Evolutionary conservation across 352 stramenopile species (phyloP).

Genomic region (Albugo candida): DNA sequence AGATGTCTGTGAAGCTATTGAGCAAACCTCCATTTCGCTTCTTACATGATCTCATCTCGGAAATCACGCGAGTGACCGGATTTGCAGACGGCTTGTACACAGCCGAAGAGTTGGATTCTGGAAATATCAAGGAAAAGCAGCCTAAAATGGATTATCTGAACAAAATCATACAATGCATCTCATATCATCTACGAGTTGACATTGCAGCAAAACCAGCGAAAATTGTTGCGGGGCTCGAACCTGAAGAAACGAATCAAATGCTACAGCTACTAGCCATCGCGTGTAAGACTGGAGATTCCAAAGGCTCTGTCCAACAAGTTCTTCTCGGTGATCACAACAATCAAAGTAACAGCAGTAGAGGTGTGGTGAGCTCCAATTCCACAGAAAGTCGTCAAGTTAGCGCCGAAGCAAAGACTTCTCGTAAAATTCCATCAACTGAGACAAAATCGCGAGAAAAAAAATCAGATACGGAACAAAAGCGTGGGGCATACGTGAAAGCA

Average conservation of each 20-base stretch:
- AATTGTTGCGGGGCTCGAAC: slow-evolving; percentile 84
- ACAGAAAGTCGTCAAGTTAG: slow-evolving; percentile 23
- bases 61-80: slow-evolving; percentile 54
- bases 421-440: slow-evolving; percentile 34
- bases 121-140: slow-evolving; percentile 84
- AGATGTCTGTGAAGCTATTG: slow-evolving; percentile 68
- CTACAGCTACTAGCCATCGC: slow-evolving; percentile 80
- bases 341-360: slow-evolving; percentile 1
- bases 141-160: slow-evolving; percentile 82
- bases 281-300: slow-evolving; percentile 38
- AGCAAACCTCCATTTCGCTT: slow-evolving; percentile 78
- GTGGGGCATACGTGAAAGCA: slow-evolving; percentile 4
- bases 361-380: slow-evolving; percentile 1
- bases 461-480: slow-evolving; percentile 15
- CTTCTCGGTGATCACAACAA: slow-evolving; percentile 33
- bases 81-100: slow-evolving; percentile 75
- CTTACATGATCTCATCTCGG: slow-evolving; percentile 67
- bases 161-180: slow-evolving; percentile 83
- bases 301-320: slow-evolving; percentile 48
- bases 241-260: slow-evolving; percentile 88
- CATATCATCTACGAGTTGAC: slow-evolving; percentile 59
- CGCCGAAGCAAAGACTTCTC: slow-evolving; percentile 34
- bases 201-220: slow-evolving; percentile 78
- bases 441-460: slow-evolving; percentile 23
- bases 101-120: slow-evolving; percentile 78